Evolutionary conservation across 257 asterid species (phyloP).

Genomic region (Coffea canephora): DNA sequence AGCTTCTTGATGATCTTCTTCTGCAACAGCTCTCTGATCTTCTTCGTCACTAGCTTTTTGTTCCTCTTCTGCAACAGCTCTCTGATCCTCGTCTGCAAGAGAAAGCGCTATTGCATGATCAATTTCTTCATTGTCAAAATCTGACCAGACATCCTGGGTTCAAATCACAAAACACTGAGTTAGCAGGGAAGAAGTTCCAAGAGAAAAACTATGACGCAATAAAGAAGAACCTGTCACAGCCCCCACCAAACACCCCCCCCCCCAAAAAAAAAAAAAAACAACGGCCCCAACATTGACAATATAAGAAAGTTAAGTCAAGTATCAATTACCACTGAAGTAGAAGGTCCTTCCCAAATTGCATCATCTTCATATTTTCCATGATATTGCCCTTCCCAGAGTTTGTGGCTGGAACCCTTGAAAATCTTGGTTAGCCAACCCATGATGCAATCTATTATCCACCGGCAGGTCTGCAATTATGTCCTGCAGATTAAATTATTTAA

Average conservation of each 20-base stretch:
- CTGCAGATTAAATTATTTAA: constrained; percentile 27
- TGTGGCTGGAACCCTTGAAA: constrained; percentile 54
- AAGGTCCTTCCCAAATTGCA: constrained; percentile 58
- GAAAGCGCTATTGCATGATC: constrained; percentile 90
- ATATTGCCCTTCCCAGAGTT: constrained; percentile 62
- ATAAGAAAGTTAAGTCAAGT: background rate
- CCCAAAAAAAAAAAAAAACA: background rate
- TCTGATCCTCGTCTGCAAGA: constrained; percentile 51
- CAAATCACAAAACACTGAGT: constrained; percentile 19
- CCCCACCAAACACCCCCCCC: background rate
- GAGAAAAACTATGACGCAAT: background rate
- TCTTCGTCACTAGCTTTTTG: background rate
- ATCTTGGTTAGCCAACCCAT: constrained; percentile 93
- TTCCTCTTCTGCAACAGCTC: constrained; percentile 16
- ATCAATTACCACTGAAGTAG: constrained; percentile 52
- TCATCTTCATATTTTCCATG: constrained; percentile 70
- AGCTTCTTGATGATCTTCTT: constrained; percentile 14
- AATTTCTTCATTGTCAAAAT: constrained; percentile 81
- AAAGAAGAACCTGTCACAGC: background rate
- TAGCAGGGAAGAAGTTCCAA: constrained; percentile 10
- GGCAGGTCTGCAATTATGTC: constrained; percentile 22
- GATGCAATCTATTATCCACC: constrained; percentile 23
- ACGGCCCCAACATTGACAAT: background rate
- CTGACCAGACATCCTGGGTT: constrained; percentile 67
- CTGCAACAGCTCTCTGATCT: constrained; percentile 5